These are phyloP conservation scores for Stagonosporopsis cucurbitacearum DNA, from an alignment of 2,329 filamentous ascomycete genomes.

Conservation along the genomic window DNA sequence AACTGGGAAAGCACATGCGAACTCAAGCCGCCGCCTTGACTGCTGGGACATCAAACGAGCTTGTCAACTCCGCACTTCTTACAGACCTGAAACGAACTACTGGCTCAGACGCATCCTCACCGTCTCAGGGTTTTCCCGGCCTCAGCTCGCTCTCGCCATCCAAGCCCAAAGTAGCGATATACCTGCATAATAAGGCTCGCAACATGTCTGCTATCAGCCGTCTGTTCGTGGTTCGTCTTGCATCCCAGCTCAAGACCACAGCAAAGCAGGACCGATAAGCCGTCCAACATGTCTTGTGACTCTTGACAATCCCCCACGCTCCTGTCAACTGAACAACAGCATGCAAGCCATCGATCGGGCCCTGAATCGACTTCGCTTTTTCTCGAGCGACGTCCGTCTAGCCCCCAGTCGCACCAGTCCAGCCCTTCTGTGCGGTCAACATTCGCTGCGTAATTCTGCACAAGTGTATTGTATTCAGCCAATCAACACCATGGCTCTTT, in stretches of 20 bases:
- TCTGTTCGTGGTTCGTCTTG: slow-evolving; percentile 5
- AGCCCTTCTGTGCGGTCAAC: neutral
- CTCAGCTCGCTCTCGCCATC: slow-evolving; percentile 3
- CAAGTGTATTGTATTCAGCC: slow-evolving; percentile 6
- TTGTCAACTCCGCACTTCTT: slow-evolving; percentile 18
- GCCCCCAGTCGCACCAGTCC: neutral
- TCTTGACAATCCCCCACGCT: slow-evolving; percentile 16
- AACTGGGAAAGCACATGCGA: slow-evolving; percentile 11
- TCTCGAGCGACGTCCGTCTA: slow-evolving; percentile 6
- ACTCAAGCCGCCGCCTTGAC: neutral
- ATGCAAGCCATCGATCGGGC: slow-evolving; percentile 19
- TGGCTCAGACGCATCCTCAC: slow-evolving; percentile 17
- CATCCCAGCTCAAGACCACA: slow-evolving; percentile 3
- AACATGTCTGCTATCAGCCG: slow-evolving; percentile 13
- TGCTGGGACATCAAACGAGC: neutral
- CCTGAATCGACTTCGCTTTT: slow-evolving; percentile 6
- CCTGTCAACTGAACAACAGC: slow-evolving; percentile 5
- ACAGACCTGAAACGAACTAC: slow-evolving; percentile 22
- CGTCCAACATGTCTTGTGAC: slow-evolving; percentile 12
- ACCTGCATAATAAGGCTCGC: slow-evolving; percentile 15
- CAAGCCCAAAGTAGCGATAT: slow-evolving; percentile 9
- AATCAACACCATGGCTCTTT: neutral
- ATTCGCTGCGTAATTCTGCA: slow-evolving; percentile 8
- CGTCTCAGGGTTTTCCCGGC: slow-evolving; percentile 15
- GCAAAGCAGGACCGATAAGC: slow-evolving; percentile 19